These are phyloP conservation scores for Colletotrichum coccodes DNA, from an alignment of 2,329 filamentous ascomycete genomes.

Conservation along the genomic window DNA sequence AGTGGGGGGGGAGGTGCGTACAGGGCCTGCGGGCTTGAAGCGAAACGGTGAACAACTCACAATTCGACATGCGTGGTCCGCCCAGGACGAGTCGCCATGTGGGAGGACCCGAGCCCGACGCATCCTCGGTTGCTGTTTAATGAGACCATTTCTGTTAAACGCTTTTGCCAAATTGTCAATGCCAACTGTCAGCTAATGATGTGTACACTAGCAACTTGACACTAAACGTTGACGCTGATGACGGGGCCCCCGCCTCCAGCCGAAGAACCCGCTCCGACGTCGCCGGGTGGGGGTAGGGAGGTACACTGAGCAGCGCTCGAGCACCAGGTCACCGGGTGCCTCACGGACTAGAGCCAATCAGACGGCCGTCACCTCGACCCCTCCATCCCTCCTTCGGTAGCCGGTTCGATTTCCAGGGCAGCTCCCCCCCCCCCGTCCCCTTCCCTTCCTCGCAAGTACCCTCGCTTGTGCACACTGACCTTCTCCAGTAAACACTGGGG, in stretches of 20 bases:
- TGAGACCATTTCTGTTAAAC: no score
- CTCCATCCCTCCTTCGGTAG: slow-evolving; percentile 5
- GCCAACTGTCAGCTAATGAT: no score
- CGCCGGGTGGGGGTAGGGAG: slow-evolving; percentile 3
- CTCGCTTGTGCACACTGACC: background rate
- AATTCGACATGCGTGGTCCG: background rate
- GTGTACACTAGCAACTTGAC: no score
- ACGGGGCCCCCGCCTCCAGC: slow-evolving; percentile 5
- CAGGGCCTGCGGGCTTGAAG: background rate
- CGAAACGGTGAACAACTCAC: background rate
- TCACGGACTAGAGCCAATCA: background rate
- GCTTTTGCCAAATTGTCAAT: no score
- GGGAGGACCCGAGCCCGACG: no score
- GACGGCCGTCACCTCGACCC: background rate
- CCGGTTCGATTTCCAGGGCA: background rate
- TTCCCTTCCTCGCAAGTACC: background rate
- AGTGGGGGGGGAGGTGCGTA: background rate
- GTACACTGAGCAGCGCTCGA: background rate
- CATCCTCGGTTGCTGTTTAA: no score
- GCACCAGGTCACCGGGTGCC: background rate
- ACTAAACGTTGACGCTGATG: background rate
- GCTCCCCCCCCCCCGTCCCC: no score
- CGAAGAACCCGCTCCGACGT: slow-evolving; percentile 29
- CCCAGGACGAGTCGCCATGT: background rate
- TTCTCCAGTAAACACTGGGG: no score